Conservation (phyloP, 202 grass and related monocot species). For the Brachypodium distachyon region DNA sequence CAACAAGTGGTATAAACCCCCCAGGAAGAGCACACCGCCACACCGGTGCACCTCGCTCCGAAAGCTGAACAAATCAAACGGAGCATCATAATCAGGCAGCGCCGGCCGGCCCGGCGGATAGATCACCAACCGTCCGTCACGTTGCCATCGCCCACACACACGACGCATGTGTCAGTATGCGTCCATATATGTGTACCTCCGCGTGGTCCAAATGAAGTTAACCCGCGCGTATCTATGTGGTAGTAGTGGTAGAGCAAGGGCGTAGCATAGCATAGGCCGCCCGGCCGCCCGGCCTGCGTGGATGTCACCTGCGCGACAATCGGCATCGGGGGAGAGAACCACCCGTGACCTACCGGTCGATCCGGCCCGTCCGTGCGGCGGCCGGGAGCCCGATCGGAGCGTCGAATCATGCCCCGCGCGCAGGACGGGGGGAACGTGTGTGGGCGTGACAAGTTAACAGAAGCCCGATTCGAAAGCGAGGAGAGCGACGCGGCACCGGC, state of each 20-base stretch:
- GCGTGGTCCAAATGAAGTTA: neutral
- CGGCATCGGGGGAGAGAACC: slow-evolving; percentile 20
- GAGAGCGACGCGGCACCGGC: slow-evolving; percentile 27
- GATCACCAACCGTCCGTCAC: neutral
- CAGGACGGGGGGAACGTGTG: neutral
- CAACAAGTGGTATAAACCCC: neutral
- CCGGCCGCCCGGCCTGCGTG: neutral
- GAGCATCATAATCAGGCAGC: neutral
- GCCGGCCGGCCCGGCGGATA: too few relatives aligned
- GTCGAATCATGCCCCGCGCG: too few relatives aligned
- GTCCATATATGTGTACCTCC: neutral
- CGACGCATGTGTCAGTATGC: neutral
- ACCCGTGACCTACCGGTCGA: slow-evolving; percentile 28
- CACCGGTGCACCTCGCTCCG: neutral
- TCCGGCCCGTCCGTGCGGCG: neutral
- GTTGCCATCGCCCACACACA: neutral
- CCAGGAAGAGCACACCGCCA: neutral
- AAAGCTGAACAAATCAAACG: neutral
- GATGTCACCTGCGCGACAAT: neutral
- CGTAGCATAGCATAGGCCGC: neutral
- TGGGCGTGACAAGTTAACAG: slow-evolving; percentile 34
- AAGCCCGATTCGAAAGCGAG: neutral
- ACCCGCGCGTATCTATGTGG: neutral
- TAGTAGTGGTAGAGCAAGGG: too few relatives aligned
- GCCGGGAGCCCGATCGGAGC: neutral